A percentile compares a stretch with the other conserved stretches of the same genome.
phyloP scores from a whole-genome alignment of 495 filamentous ascomycete species.

The Gamarada debralockiae region DNA sequence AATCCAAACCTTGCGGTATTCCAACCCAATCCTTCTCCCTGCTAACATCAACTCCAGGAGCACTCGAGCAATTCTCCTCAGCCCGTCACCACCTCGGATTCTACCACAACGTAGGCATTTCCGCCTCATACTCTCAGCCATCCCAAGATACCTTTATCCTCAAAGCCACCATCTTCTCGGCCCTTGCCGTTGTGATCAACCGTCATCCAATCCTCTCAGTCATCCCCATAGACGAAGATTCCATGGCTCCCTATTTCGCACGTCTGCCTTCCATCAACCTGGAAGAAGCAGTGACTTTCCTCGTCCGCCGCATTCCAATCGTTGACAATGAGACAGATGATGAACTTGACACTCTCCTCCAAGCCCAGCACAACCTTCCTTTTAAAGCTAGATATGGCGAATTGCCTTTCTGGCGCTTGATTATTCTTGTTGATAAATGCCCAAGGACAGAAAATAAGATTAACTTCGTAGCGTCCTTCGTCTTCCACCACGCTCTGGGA shows the following conservation, averaged over 20 bases:
- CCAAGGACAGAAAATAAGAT: neutral
- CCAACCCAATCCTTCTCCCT: neutral
- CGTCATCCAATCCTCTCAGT: constrained; percentile 15
- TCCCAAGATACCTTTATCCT: neutral
- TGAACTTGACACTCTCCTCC: constrained; percentile 17
- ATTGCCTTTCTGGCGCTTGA: constrained; percentile 19
- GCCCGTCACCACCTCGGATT: constrained; percentile 19
- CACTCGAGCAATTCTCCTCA: constrained; percentile 15
- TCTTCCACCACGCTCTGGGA: constrained; percentile 19
- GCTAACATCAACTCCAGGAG: constrained; percentile 4
- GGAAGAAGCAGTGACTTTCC: constrained; percentile 9
- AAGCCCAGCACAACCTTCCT: constrained; percentile 13
- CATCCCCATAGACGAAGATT: constrained; percentile 14
- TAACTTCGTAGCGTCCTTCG: constrained; percentile 16
- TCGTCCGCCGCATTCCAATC: neutral
- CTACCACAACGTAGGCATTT: constrained; percentile 21
- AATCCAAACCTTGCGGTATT: neutral
- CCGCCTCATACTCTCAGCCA: constrained; percentile 2
- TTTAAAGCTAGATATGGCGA: constrained; percentile 15
- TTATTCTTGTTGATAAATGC: constrained; percentile 6
- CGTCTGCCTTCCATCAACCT: constrained; percentile 16
- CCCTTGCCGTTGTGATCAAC: constrained; percentile 7
- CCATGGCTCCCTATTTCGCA: constrained; percentile 12
- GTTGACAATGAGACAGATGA: neutral
- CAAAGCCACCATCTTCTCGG: constrained; percentile 7